Conservation (phyloP, 2,329 filamentous ascomycete species). For the Cercospora sp. region DNA sequence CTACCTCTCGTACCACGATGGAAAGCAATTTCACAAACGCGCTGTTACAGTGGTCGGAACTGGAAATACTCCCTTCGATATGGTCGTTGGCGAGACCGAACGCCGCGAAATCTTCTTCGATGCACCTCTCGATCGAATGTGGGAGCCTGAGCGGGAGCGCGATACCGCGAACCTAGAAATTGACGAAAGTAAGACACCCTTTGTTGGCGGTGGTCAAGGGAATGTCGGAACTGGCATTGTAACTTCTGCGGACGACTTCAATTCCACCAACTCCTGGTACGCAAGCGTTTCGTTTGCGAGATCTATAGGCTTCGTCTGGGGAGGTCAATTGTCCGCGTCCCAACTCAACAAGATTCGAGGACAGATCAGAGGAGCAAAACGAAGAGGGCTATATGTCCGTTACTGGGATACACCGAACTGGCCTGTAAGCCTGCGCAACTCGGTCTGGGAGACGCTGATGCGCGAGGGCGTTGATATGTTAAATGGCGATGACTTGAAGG, state of each 20-base stretch:
- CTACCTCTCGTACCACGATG: slow-evolving; percentile 54
- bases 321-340: slow-evolving; percentile 48
- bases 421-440: slow-evolving; percentile 56
- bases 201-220: slow-evolving; percentile 46
- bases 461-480: slow-evolving; percentile 56
- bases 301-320: slow-evolving; percentile 52
- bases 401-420: slow-evolving; percentile 61
- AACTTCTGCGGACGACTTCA: slow-evolving; percentile 49
- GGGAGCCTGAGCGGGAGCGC: slow-evolving; percentile 14
- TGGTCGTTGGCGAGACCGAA: slow-evolving; percentile 54
- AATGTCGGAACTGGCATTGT: slow-evolving; percentile 36
- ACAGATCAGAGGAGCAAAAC: slow-evolving; percentile 56
- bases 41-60: slow-evolving; percentile 70
- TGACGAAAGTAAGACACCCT: background rate
- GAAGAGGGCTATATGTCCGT: slow-evolving; percentile 55
- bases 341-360: slow-evolving; percentile 52
- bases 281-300: slow-evolving; percentile 60
- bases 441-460: slow-evolving; percentile 56
- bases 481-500: slow-evolving; percentile 59
- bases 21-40: slow-evolving; percentile 53
- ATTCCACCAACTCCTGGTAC: slow-evolving; percentile 64
- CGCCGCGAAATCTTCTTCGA: slow-evolving; percentile 57
- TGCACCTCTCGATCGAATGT: slow-evolving; percentile 20
- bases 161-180: background rate
- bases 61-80: slow-evolving; percentile 62